These are phyloP conservation scores for Xylaria intraflava DNA, from an alignment of 495 filamentous ascomycete genomes.

Conservation along the genomic window DNA sequence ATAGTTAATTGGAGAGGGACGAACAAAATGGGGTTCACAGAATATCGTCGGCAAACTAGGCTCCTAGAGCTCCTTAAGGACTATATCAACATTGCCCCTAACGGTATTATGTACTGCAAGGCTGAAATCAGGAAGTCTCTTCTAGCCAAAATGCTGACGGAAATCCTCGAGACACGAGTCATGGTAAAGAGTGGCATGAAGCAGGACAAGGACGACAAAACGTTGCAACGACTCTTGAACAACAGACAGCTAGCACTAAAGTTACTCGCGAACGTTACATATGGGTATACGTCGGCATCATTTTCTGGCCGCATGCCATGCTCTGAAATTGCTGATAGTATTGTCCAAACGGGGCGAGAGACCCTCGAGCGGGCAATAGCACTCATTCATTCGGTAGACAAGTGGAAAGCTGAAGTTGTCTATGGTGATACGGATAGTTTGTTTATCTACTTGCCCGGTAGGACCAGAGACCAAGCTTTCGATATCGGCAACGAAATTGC, in stretches of 20 bases:
- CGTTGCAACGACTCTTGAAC: constrained; percentile 80
- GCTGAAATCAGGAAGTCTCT: constrained; percentile 80
- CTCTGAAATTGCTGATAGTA: constrained; percentile 95
- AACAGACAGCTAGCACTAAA: constrained; percentile 95
- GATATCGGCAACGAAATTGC: constrained; percentile 89
- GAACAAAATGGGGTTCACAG: constrained; percentile 91
- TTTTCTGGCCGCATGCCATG: constrained; percentile 97
- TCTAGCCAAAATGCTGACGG: constrained; percentile 90
- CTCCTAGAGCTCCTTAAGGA: constrained; percentile 75
- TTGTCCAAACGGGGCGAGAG: constrained; percentile 91
- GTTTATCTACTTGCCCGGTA: constrained; percentile 87
- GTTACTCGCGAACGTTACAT: constrained; percentile 94
- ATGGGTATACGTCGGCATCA: constrained; percentile 92
- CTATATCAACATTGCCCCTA: constrained; percentile 87
- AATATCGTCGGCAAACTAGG: constrained; percentile 68
- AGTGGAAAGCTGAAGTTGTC: constrained; percentile 92
- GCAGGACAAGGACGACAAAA: constrained; percentile 80
- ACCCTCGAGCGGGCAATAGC: constrained; percentile 92
- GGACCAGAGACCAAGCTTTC: constrained; percentile 82
- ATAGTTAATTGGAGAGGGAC: constrained; percentile 77
- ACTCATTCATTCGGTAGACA: constrained; percentile 76
- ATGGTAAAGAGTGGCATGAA: constrained; percentile 99
- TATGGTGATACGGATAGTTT: constrained; percentile 97
- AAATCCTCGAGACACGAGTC: constrained; percentile 92
- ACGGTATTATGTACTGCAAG: constrained; percentile 93